A percentile compares a stretch with the other conserved stretches of the same genome.
Evolutionary conservation across 2,329 filamentous ascomycete genomes (phyloP).

Genomic region (Xylariaceae sp.): DNA sequence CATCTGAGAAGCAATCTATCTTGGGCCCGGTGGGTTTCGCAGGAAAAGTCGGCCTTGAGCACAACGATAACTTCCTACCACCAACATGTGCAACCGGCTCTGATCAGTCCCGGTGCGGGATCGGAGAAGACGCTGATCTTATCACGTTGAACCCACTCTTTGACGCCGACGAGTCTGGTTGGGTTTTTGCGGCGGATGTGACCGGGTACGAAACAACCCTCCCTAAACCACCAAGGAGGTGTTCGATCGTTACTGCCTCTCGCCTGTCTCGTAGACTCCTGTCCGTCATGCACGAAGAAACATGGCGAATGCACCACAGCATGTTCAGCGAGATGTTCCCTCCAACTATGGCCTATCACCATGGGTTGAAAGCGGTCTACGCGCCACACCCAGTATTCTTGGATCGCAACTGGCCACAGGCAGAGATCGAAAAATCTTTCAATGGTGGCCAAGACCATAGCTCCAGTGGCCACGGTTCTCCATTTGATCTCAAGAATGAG

Average conservation of each 20-base stretch:
- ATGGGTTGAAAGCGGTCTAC: constrained; percentile 73
- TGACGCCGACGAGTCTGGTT: constrained; percentile 65
- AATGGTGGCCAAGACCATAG: constrained; percentile 70
- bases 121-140: constrained; percentile 69
- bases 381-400: constrained; percentile 79
- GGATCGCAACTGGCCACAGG: constrained; percentile 69
- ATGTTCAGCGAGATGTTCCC: constrained; percentile 83
- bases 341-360: constrained; percentile 64
- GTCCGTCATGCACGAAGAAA: constrained; percentile 71
- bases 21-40: constrained; percentile 63
- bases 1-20: constrained; percentile 51
- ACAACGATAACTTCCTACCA: constrained; percentile 55
- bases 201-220: constrained; percentile 59
- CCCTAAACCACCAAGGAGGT: constrained; percentile 61
- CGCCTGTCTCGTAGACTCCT: constrained; percentile 65
- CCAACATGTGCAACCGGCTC: constrained; percentile 50
- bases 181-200: constrained; percentile 67
- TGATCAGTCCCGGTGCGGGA: constrained; percentile 54
- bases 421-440: constrained; percentile 70
- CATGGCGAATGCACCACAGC: constrained; percentile 60
- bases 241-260: constrained; percentile 67
- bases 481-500: constrained; percentile 67
- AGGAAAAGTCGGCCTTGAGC: constrained; percentile 42
- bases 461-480: constrained; percentile 59
- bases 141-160: constrained; percentile 77